Evolutionary conservation across 352 stramenopile species (phyloP).

Genomic region (Globisporangium irregulare): DNA sequence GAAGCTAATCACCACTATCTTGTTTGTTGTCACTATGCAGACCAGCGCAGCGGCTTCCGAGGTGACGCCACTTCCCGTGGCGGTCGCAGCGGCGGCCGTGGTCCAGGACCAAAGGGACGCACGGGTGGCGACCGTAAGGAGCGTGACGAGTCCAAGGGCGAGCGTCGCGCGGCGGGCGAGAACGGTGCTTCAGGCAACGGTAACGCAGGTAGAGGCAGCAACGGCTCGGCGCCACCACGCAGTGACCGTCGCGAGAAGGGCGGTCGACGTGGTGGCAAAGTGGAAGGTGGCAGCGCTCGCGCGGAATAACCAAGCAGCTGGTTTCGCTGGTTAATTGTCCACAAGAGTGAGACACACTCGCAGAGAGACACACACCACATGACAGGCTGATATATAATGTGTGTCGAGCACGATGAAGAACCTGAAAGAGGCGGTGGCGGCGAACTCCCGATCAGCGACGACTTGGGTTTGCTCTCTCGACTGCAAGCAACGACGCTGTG

Average conservation of each 20-base stretch:
- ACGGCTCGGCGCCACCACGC: constrained; percentile 15
- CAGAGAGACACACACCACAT: constrained; percentile 19
- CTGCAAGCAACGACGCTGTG: background rate
- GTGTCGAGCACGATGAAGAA: background rate
- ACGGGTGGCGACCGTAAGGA: constrained; percentile 59
- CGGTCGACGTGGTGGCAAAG: constrained; percentile 61
- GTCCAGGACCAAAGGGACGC: constrained; percentile 50
- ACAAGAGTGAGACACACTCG: constrained; percentile 5
- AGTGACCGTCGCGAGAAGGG: constrained; percentile 61
- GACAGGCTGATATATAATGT: constrained; percentile 20
- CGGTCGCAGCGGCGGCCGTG: constrained; percentile 46
- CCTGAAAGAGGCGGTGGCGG: background rate
- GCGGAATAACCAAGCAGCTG: constrained; percentile 37
- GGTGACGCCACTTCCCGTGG: constrained; percentile 31
- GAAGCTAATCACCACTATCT: constrained; percentile 13
- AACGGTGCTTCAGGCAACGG: constrained; percentile 33
- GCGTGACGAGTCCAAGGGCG: constrained; percentile 50
- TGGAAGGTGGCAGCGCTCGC: constrained; percentile 44
- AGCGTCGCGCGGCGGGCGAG: constrained; percentile 22
- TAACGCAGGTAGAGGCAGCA: constrained; percentile 20
- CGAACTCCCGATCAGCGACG: background rate
- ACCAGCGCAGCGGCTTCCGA: constrained; percentile 55
- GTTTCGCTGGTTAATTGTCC: constrained; percentile 1
- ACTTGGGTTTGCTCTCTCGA: background rate
- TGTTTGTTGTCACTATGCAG: background rate